These are phyloP conservation scores for Hypoxylon crocopeplum DNA, from an alignment of 495 filamentous ascomycete genomes.

Conservation along the genomic window DNA sequence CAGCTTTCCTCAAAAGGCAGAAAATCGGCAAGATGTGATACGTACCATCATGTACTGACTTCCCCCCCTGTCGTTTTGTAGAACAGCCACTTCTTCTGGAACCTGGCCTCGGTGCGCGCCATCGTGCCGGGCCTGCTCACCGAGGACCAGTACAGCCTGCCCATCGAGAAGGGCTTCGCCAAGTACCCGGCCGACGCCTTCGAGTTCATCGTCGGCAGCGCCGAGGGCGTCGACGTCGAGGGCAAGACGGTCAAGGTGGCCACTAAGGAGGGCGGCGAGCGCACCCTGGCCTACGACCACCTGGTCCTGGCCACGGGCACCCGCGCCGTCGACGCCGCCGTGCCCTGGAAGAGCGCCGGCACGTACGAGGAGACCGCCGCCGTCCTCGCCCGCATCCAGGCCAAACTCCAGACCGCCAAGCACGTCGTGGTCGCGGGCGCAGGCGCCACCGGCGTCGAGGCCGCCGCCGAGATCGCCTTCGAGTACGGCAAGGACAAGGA, in stretches of 20 bases:
- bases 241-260: conserved; percentile 39
- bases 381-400: conserved; percentile 37
- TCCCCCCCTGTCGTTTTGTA: conserved; percentile 30
- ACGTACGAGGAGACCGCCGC: conserved; percentile 45
- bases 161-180: conserved; percentile 48
- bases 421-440: conserved; percentile 55
- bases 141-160: conserved; percentile 54
- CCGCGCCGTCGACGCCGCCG: conserved; percentile 26
- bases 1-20: neutral
- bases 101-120: conserved; percentile 61
- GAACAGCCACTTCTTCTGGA: conserved; percentile 65
- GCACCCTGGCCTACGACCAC: conserved; percentile 43
- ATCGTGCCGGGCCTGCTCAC: conserved; percentile 57
- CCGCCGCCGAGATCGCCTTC: conserved; percentile 51
- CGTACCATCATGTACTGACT: too few relatives aligned
- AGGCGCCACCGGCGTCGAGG: conserved; percentile 52
- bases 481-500: conserved; percentile 55
- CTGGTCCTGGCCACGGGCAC: conserved; percentile 44
- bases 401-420: conserved; percentile 42
- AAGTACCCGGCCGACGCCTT: conserved; percentile 47
- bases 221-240: conserved; percentile 43
- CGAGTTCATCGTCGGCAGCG: conserved; percentile 53
- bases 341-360: conserved; percentile 54
- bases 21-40: conserved; percentile 1
- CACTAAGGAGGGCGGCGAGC: conserved; percentile 21